Evolutionary conservation across 148 eudicot genomes (phyloP), one percentile per base, ranked within the genome.

Genomic region (Oxyria digyna): DNA sequence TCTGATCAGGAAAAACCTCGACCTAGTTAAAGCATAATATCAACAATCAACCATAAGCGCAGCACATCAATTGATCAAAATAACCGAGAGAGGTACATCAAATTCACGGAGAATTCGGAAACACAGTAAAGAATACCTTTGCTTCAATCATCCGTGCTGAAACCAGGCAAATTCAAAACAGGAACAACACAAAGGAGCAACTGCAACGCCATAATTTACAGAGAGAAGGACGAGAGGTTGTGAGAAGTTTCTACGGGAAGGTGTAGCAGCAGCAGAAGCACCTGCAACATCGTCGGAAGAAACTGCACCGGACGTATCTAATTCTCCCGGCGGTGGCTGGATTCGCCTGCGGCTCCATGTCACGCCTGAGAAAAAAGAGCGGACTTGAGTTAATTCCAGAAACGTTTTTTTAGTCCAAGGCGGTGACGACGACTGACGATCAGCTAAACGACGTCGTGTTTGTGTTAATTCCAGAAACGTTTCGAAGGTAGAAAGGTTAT

Each of bases 211-310:
- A 46, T 46, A 3, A 46, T 46, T 21, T 46, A 46, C 52, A 46
- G 1, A 46, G 52, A 46, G 49, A 41, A 41, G 48, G 48, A 14
- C 48, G n/a, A 10, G 48, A 46, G 52, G 23, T 46, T 46, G 21
- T 17, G 21, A 46, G 52, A 52, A 8, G 14, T 8, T 52, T 52
- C 59, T 52, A 74, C 41, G 80, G 80, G 38, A 43, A 77, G 64
- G 80, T 63, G 71, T 50, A 77, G 69, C 79, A 76, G 31, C 73
- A 73, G 69, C 79, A 76, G 17, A 77, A 73, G 43, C 77, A 73
- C n/a, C 77, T 71, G 76, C 76, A 73, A 67, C 76, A 73, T 5
- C 71, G 69, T 20, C 79, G 77, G 69, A 65, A 73, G 17, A 73
- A 40, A 49, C 26, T 65, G 68, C 77, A 70, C 0, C 77, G 80